A percentile compares a stretch with the other conserved stretches of the same genome.
phyloP scores from a whole-genome alignment of 495 filamentous ascomycete species.

The Neurospora sp. region DNA sequence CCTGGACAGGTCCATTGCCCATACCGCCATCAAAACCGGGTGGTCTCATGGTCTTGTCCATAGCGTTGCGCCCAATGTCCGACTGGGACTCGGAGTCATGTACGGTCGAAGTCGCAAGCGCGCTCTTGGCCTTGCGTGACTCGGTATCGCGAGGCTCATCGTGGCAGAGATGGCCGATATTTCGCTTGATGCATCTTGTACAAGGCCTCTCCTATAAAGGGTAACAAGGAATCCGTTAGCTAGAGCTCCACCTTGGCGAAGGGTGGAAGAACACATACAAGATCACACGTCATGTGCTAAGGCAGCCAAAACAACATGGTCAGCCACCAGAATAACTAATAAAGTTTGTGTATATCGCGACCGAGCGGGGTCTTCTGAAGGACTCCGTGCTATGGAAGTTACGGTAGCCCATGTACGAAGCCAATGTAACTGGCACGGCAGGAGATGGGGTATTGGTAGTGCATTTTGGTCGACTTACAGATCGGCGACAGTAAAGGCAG shows the following conservation, averaged over 20 bases:
- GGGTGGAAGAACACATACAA: constrained; percentile 61
- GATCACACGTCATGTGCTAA: constrained; percentile 99
- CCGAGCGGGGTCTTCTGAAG: constrained; percentile 1
- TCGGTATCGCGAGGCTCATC: constrained; percentile 82
- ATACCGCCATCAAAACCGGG: constrained; percentile 29
- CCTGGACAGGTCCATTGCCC: constrained; percentile 26
- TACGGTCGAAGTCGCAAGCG: constrained; percentile 49
- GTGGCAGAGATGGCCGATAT: constrained; percentile 97
- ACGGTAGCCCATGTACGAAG: neutral
- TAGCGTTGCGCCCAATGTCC: constrained; percentile 32
- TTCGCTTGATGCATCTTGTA: constrained; percentile 95
- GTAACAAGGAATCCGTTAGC: constrained; percentile 6
- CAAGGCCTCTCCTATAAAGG: constrained; percentile 76
- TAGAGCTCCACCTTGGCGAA: constrained; percentile 5
- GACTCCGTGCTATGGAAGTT: neutral
- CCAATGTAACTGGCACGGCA: neutral
- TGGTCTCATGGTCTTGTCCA: constrained; percentile 35
- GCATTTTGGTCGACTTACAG: constrained; percentile 57
- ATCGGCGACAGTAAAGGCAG: constrained; percentile 98
- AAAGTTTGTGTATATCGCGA: neutral
- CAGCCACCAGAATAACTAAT: constrained; percentile 18
- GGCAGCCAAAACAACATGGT: constrained; percentile 18
- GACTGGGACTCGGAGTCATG: constrained; percentile 40
- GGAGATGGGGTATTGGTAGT: constrained; percentile 18
- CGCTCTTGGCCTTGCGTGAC: constrained; percentile 57